These are phyloP conservation scores for Monosporascus sp. DNA, from an alignment of 2,329 filamentous ascomycete genomes.

Conservation along the genomic window DNA sequence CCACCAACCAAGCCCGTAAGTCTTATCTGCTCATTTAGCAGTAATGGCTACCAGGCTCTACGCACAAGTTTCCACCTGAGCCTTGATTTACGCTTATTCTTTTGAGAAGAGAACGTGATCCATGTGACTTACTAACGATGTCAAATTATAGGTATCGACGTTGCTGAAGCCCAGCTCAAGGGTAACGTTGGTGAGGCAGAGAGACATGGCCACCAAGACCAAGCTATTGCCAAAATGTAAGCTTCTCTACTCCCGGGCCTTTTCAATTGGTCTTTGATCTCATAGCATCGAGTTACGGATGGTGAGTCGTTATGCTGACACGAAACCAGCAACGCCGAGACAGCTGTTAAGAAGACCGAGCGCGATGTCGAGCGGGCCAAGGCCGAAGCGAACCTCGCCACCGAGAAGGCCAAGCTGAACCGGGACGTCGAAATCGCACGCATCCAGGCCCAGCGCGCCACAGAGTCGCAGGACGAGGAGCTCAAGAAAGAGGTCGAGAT, in stretches of 20 bases:
- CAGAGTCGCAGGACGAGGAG: constrained; percentile 74
- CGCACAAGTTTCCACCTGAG: too few species aligned
- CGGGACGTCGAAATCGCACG: constrained; percentile 71
- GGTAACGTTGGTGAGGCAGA: constrained; percentile 74
- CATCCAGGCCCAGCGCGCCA: constrained; percentile 66
- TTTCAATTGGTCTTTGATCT: too few species aligned
- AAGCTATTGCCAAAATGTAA: constrained; percentile 76
- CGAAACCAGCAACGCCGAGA: constrained; percentile 47
- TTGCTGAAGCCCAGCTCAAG: constrained; percentile 57
- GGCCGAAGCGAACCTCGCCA: constrained; percentile 72
- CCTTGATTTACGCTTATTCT: too few species aligned
- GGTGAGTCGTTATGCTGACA: too few species aligned
- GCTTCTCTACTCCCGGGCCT: neutral
- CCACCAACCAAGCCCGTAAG: constrained; percentile 66
- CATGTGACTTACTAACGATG: too few species aligned
- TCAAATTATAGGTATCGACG: constrained; percentile 42
- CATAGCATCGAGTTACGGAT: too few species aligned
- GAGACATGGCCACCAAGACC: constrained; percentile 74
- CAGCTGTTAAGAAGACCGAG: constrained; percentile 78
- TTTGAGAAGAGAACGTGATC: too few species aligned
- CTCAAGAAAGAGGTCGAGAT: constrained; percentile 73
- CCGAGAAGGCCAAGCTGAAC: constrained; percentile 65
- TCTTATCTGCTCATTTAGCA: neutral
- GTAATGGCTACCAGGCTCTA: neutral
- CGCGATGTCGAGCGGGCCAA: constrained; percentile 75